Base-by-base conservation (phyloP, 2,329 filamentous ascomycete species). In the Mollisiaceae sp. region DNA sequence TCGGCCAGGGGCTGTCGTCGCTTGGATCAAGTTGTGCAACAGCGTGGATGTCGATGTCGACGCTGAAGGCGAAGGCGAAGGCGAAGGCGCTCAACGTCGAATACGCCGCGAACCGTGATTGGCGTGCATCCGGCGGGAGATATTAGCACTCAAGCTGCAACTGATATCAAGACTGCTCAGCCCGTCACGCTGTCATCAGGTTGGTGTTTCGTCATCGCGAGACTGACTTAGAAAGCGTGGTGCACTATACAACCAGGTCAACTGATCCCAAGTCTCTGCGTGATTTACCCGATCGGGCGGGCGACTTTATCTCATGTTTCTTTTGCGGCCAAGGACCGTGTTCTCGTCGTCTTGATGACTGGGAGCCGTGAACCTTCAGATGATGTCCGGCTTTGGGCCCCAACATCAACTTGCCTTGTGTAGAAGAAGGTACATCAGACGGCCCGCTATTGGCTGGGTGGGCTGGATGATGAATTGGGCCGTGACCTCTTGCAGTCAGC, bases 401-500 rank as follows among this genome's bases (percentile, higher is more conserved):
- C 50, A 54, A 54, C 50, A n/a, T 52, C 50, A 54, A 54, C 27
- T 35, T 27, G 38, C 50, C 50, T 54, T 18, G 50, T 54, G 12
- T 11, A n/a, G 50, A 15, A 9, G 50, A 54, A 18, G 15, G 50
- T 54, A 54, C 50, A 54, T 54, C 50, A 54, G 50, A 54, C 50
- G 50, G 32, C 50, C 9, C 50, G 24, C 50, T 54, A 54, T 54
- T 54, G 50, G 50, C 2, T 3, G 24, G 24, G 24, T 15, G n/a
- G 50, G 50, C 18, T 54, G 50, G 50, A 27, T 54, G 50, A 35
- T n/a, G 50, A 12, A 35, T 54, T 54, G 50, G 50, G 50, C 50
- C 50, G 50, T 54, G 50, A 54, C 50, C 50, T 54, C 22, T 32
- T 27, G 50, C 50, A 54, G 50, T 35, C 50, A 54, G 22, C 50